phyloP scores from a whole-genome alignment of 192 early-diverging fungal genomes.

The Coemansia sp. region DNA sequence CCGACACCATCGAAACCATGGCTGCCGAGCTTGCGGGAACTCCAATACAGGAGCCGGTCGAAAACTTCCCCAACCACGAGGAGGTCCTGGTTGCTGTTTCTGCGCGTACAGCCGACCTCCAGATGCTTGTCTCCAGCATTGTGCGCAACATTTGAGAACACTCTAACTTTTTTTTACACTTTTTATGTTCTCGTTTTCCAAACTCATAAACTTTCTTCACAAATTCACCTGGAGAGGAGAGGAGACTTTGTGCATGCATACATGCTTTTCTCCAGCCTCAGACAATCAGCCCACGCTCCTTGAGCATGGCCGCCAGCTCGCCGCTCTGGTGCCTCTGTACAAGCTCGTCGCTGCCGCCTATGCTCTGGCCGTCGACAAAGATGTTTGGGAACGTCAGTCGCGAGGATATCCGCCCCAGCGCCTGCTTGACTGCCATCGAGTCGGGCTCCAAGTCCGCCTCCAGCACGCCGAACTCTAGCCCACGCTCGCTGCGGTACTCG shows the following conservation, averaged over 20 bases:
- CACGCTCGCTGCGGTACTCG: slow-evolving; percentile 33
- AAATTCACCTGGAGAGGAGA: too few relatives aligned
- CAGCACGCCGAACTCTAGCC: slow-evolving; percentile 57
- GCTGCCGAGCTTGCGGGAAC: slow-evolving; percentile 42
- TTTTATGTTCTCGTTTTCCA: not conserved
- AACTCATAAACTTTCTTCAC: too few relatives aligned
- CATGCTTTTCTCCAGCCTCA: not conserved
- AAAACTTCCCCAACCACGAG: slow-evolving; percentile 47
- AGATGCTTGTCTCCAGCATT: slow-evolving; percentile 42
- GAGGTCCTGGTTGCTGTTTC: slow-evolving; percentile 47
- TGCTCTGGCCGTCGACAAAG: slow-evolving; percentile 67
- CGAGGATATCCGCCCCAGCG: slow-evolving; percentile 52
- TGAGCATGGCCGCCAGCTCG: slow-evolving; percentile 56
- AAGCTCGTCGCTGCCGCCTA: slow-evolving; percentile 67
- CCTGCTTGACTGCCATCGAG: slow-evolving; percentile 58
- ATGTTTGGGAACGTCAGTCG: slow-evolving; percentile 70
- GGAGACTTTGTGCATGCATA: too few relatives aligned
- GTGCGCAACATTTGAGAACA: slow-evolving; percentile 11
- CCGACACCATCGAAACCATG: slow-evolving; percentile 33
- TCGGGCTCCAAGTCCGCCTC: slow-evolving; percentile 55
- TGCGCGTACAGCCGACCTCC: slow-evolving; percentile 43
- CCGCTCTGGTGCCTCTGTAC: slow-evolving; percentile 49
- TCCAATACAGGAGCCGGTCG: slow-evolving; percentile 13
- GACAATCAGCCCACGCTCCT: slow-evolving; percentile 25
- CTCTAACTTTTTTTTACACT: not conserved